Evolutionary conservation across 169 alveolate genomes (phyloP).

Genomic region (Babesia ovata): DNA sequence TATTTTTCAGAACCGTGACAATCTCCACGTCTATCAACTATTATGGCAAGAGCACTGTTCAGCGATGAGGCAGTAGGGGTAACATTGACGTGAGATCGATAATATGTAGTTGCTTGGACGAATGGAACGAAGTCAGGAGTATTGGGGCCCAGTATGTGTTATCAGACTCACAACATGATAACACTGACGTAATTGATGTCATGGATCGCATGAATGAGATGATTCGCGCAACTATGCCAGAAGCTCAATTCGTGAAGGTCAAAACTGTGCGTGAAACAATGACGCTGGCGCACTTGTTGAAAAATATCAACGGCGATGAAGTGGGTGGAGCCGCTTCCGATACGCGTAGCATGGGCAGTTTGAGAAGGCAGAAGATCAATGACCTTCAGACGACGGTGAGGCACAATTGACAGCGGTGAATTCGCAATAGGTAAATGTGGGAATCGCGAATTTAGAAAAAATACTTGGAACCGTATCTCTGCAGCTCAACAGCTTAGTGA

Average conservation of each 20-base stretch:
- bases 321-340: background rate
- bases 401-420: background rate
- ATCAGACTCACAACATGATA: slow-evolving; percentile 6
- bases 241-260: background rate
- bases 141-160: slow-evolving; percentile 24
- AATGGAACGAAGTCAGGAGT: slow-evolving; percentile 52
- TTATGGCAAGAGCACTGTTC: slow-evolving; percentile 67
- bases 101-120: slow-evolving; percentile 33
- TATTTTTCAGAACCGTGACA: slow-evolving; percentile 22
- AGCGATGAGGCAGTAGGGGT: slow-evolving; percentile 31
- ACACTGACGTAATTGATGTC: slow-evolving; percentile 38
- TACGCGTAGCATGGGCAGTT: slow-evolving; percentile 1
- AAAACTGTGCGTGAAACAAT: background rate
- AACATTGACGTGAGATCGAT: background rate
- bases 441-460: slow-evolving; percentile 47
- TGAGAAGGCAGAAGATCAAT: slow-evolving; percentile 38
- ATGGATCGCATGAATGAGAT: slow-evolving; percentile 43
- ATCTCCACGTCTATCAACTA: slow-evolving; percentile 50
- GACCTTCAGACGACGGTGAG: slow-evolving; percentile 50
- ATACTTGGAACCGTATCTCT: slow-evolving; percentile 25
- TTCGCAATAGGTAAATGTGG: slow-evolving; percentile 28
- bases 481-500: slow-evolving; percentile 48
- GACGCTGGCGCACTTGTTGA: slow-evolving; percentile 9
- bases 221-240: slow-evolving; percentile 12
- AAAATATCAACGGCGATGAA: slow-evolving; percentile 7